phyloP scores from a whole-genome alignment of 176 grass and related monocot species.

The Oryza rufipogon region DNA sequence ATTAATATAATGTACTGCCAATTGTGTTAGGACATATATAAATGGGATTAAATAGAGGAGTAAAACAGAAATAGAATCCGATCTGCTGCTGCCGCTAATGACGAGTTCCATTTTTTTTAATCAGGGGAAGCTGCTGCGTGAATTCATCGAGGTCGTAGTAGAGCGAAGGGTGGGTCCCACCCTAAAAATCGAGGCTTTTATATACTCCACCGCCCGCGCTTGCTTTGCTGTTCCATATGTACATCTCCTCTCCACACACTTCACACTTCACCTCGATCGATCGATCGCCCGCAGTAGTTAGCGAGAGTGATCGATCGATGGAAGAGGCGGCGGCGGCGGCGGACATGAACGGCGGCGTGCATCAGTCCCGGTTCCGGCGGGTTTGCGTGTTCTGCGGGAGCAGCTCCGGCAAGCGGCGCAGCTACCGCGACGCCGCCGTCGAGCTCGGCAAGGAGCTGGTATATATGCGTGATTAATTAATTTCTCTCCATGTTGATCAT shows the following conservation, averaged over 20 bases:
- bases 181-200: not conserved
- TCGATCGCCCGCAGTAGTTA: too few species aligned
- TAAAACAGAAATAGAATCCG: not conserved
- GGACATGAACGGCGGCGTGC: not conserved
- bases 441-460: conserved; percentile 92
- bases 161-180: not conserved
- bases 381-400: conserved; percentile 99
- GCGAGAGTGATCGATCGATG: not conserved
- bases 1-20: not conserved
- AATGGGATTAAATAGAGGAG: too few species aligned
- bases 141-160: not conserved
- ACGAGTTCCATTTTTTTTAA: not conserved
- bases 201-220: not conserved
- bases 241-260: not conserved
- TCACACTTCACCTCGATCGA: too few species aligned
- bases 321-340: not conserved
- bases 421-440: conserved; percentile 87
- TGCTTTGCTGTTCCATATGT: not conserved
- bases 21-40: not conserved
- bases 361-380: conserved; percentile 66
- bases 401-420: conserved; percentile 93
- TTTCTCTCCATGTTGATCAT: not conserved
- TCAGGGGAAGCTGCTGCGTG: not conserved
- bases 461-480: not conserved
- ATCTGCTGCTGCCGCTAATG: not conserved